Percentiles rank a stretch among this genome's conserved stretches.
Evolutionary conservation across 768 basidiomycete species (phyloP).

Genomic region (Amanita rubescens): DNA sequence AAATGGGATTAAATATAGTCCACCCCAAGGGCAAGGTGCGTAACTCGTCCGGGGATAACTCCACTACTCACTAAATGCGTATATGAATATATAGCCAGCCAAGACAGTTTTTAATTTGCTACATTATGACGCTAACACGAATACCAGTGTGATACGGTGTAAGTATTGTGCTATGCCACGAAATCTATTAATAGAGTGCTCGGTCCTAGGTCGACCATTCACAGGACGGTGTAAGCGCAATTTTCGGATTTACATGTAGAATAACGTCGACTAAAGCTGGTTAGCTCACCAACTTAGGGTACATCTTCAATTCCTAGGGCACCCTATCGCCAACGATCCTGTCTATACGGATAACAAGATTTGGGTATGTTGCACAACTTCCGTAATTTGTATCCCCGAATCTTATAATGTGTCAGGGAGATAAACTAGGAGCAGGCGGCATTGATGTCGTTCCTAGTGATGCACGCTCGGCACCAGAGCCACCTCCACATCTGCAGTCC

Average conservation of each 20-base stretch:
- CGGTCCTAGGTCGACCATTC: constrained; percentile 60
- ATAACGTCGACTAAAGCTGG: not conserved
- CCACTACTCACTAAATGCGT: constrained; percentile 2
- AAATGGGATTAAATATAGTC: constrained; percentile 95
- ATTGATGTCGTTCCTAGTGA: constrained; percentile 68
- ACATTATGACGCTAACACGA: constrained; percentile 68
- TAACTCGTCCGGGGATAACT: not conserved
- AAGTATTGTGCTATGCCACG: constrained; percentile 16
- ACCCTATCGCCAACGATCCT: constrained; percentile 93
- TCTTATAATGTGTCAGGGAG: constrained; percentile 41
- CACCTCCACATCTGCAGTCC: constrained; percentile 40
- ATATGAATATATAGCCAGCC: constrained; percentile 66
- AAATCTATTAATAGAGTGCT: constrained; percentile 9
- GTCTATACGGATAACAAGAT: constrained; percentile 78
- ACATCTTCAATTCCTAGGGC: constrained; percentile 90
- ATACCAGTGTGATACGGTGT: constrained; percentile 89
- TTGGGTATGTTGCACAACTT: constrained; percentile 45
- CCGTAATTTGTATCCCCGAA: not conserved
- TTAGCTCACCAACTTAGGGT: constrained; percentile 96
- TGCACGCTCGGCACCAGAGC: constrained; percentile 55
- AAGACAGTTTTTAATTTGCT: constrained; percentile 84
- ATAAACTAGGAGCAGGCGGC: constrained; percentile 68
- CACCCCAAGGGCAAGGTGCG: constrained; percentile 90
- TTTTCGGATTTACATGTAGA: not conserved
- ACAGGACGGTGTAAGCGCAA: constrained; percentile 81